Evolutionary conservation across 2,329 filamentous ascomycete genomes (phyloP).

Genomic region (Gaeumannomyces tritici): DNA sequence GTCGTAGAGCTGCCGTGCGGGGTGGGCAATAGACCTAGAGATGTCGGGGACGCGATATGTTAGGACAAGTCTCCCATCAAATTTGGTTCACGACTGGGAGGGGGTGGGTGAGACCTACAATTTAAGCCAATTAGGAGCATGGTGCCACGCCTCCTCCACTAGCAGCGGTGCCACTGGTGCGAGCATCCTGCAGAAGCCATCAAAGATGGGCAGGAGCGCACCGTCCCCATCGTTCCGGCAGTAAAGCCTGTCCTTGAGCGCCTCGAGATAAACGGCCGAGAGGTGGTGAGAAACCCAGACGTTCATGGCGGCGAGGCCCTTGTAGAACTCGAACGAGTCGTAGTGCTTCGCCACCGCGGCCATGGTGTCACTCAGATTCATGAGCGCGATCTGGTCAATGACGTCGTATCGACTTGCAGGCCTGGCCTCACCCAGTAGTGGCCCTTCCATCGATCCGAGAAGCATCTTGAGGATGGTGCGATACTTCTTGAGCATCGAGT

Average conservation of each 20-base stretch:
- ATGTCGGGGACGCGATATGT: conserved; percentile 11
- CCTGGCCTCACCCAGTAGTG: not conserved
- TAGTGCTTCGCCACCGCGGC: conserved; percentile 55
- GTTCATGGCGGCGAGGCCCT: conserved; percentile 63
- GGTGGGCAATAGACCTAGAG: conserved; percentile 25
- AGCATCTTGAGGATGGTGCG: conserved; percentile 87
- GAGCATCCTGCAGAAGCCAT: conserved; percentile 67
- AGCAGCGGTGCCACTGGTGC: conserved; percentile 73
- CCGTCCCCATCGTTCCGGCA: conserved; percentile 55
- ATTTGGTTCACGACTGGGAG: not conserved
- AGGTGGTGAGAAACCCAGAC: conserved; percentile 75
- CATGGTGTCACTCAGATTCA: conserved; percentile 62
- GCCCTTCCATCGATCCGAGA: conserved; percentile 54
- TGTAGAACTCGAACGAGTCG: conserved; percentile 71
- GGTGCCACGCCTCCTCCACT: conserved; percentile 81
- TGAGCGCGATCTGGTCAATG: conserved; percentile 65
- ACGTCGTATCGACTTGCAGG: conserved; percentile 14
- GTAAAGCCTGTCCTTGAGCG: conserved; percentile 85
- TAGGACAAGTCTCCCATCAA: not conserved
- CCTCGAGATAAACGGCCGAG: conserved; percentile 90
- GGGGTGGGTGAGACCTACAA: conserved; percentile 12
- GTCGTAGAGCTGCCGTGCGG: conserved; percentile 37
- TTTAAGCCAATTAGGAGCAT: conserved; percentile 58
- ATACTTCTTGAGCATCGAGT: conserved; percentile 74
- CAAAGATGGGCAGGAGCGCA: conserved; percentile 55